Evolutionary conservation across 108 stramenopile species (phyloP).

Genomic region (Nitzschia putrida): DNA sequence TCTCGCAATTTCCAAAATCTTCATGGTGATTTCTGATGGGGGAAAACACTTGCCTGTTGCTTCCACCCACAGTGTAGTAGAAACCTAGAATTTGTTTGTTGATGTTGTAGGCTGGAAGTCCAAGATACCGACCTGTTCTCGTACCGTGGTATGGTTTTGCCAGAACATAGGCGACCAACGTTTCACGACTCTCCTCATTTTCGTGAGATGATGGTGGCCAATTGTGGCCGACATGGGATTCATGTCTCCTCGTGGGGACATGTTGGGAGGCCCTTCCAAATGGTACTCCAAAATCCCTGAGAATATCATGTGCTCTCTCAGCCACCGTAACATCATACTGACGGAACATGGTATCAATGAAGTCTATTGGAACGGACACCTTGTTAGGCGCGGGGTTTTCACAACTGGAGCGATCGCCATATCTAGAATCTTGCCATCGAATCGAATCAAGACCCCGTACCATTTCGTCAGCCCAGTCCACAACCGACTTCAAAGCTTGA

Average conservation of each 20-base stretch:
- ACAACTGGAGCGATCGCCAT: slow-evolving; percentile 44
- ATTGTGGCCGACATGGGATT: neutral
- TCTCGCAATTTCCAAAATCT: slow-evolving; percentile 51
- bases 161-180: slow-evolving; percentile 51
- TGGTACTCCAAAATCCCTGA: slow-evolving; percentile 30
- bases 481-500: slow-evolving; percentile 49
- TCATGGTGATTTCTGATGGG: slow-evolving; percentile 35
- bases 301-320: slow-evolving; percentile 40
- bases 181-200: slow-evolving; percentile 10
- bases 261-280: too few relatives aligned
- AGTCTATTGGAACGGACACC: slow-evolving; percentile 56
- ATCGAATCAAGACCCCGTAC: slow-evolving; percentile 52
- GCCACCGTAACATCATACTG: slow-evolving; percentile 46
- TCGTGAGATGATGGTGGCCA: slow-evolving; percentile 1
- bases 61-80: slow-evolving; percentile 38
- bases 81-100: slow-evolving; percentile 61
- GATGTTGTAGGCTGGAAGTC: slow-evolving; percentile 60
- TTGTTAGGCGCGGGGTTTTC: slow-evolving; percentile 54
- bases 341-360: slow-evolving; percentile 37
- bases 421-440: slow-evolving; percentile 62
- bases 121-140: slow-evolving; percentile 45
- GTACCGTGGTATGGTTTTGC: slow-evolving; percentile 63
- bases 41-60: slow-evolving; percentile 28
- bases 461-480: slow-evolving; percentile 62
- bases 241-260: neutral